Base-by-base conservation (phyloP, 75 land plant species). In the Isoetes taiwanensis region DNA sequence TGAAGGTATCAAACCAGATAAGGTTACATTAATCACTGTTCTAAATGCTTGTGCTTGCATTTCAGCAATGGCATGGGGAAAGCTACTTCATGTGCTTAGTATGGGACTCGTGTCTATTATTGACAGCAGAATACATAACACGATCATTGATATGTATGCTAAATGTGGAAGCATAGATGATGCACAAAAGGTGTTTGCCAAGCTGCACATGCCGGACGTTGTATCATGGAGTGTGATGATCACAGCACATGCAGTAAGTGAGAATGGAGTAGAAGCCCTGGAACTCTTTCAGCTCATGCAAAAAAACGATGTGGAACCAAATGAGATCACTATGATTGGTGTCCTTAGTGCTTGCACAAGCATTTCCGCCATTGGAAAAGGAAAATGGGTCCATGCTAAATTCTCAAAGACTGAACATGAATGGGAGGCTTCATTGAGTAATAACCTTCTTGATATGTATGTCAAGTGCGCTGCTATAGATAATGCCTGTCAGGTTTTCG, bases 401-500 rank as follows among this genome's bases (percentile, higher is more conserved):
- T 2, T 52, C 8, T 8, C 23, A 2, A 21, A 14, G 27, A 52
- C 16, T 28, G 55, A 31, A 12, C 27, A 28, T 5, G 55, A 16
- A 2, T 28, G 12, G 27, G 55, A 52, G 27, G 23, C 21, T 19
- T 5, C 27, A 28, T 3, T 52, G 14, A 31, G 27, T 11, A 52
- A 26, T 52, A 2, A n/a, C 2, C 30, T 52, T 8, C 14, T 52
- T 3, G 21, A 23, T 26, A 8, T 52, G 4, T 71, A 65, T 52
- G 74, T 54, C 3, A 76, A 76, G 21, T 67, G 73, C 30, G 79
- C 60, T n/a, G 52, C 62, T 32, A 42, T 76, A 9, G 35, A n/a
- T 0, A 0, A 32, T 20, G 79, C 79, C 2, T 12, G 67, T 14
- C 39, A 24, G 30, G 61, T 52, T 5, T 52, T 52, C 30, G 55